Evolutionary conservation across 2,329 filamentous ascomycete genomes (phyloP).

Genomic region (Xylariales sp.): DNA sequence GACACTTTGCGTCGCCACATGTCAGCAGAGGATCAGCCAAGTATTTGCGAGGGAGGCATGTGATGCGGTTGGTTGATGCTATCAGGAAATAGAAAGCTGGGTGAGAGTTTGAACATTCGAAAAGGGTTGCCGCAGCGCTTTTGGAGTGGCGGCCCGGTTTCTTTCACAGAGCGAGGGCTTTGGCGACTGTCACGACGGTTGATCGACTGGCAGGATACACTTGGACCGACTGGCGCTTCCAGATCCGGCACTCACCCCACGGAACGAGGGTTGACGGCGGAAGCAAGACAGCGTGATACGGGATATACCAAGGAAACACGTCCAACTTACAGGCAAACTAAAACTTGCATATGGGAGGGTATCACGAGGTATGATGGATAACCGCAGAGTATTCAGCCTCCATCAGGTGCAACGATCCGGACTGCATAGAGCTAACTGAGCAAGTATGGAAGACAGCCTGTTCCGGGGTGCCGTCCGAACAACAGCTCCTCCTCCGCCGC

Average conservation of each 20-base stretch:
- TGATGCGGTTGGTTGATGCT: conserved; percentile 1
- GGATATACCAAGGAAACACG: too few species aligned
- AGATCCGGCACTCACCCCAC: too few species aligned
- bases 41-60: conserved; percentile 1
- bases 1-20: conserved; percentile 41
- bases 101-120: too few species aligned
- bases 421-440: conserved; percentile 8
- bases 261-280: too few species aligned
- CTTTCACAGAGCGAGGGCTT: too few species aligned
- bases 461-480: conserved; percentile 1
- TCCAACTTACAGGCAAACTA: conserved; percentile 24
- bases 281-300: too few species aligned
- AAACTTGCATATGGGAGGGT: conserved; percentile 20
- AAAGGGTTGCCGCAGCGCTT: too few species aligned
- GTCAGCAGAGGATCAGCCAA: conserved; percentile 24
- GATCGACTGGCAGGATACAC: too few species aligned
- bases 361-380: conserved; percentile 8
- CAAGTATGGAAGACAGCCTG: conserved; percentile 1
- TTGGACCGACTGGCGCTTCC: too few species aligned
- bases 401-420: conserved; percentile 11
- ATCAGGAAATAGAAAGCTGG: background rate
- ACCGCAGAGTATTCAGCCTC: conserved; percentile 9
- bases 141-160: too few species aligned
- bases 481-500: conserved; percentile 1
- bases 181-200: too few species aligned